These are phyloP conservation scores for Acanthochlamys bracteata DNA, from an alignment of 106 monocot species.

Conservation along the genomic window DNA sequence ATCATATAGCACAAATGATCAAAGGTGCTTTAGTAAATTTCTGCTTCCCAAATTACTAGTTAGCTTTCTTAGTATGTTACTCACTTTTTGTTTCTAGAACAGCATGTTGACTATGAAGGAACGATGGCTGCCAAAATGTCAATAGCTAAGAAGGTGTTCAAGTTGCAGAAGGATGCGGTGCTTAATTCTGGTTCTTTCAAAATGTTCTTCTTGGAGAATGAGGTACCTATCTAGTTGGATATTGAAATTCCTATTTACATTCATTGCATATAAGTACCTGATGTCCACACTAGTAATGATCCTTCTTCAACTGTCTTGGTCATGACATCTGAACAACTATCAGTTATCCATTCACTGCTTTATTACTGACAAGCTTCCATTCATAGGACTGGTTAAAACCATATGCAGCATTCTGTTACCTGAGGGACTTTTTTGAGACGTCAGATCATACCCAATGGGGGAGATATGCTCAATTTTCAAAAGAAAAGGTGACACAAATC, in stretches of 20 bases:
- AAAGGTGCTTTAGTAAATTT: not conserved
- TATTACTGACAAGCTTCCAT: slow-evolving; percentile 2
- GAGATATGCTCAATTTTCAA: slow-evolving; percentile 61
- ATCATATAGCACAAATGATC: no score
- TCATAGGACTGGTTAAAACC: slow-evolving; percentile 90
- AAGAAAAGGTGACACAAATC: slow-evolving; percentile 45
- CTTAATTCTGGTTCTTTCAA: slow-evolving; percentile 60
- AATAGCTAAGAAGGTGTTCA: slow-evolving; percentile 81
- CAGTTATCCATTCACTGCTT: not conserved
- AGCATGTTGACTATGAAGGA: slow-evolving; percentile 91
- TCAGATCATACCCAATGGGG: slow-evolving; percentile 97
- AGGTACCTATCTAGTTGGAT: slow-evolving; percentile 27
- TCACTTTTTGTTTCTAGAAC: not conserved
- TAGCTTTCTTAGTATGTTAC: not conserved
- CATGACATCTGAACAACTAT: no score
- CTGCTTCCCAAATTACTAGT: not conserved
- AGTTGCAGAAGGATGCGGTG: slow-evolving; percentile 57
- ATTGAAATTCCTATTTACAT: not conserved
- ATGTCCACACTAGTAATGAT: no score
- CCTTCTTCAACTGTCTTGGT: no score
- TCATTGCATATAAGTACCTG: not conserved
- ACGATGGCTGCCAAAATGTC: slow-evolving; percentile 73
- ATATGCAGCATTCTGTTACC: slow-evolving; percentile 84
- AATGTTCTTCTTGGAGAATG: slow-evolving; percentile 72
- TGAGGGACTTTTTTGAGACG: slow-evolving; percentile 92